Base-by-base conservation (phyloP, 1,139 yeast genomes). In the Sugiyamaella castrensis region DNA sequence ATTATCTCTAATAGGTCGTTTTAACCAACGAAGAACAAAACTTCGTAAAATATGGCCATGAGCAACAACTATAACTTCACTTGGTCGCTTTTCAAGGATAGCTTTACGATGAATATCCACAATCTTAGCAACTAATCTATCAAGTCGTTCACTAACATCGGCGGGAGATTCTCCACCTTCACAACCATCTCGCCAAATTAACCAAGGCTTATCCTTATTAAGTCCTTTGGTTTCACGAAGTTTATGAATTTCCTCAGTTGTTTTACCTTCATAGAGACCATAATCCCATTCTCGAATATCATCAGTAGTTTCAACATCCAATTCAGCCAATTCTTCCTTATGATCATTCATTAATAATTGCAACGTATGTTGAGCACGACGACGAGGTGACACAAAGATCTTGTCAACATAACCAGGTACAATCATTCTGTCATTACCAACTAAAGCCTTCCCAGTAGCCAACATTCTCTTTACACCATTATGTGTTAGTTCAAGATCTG, bases 11-110 rank as follows among this genome's bases (percentile, higher is more conserved):
- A 85, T 72, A 12, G 75, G 76, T 41, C 75, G 70, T 7, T 76
- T 77, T 28, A 87, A 81, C 98, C 98, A 91, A 55, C 96, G 72
- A 32, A 91, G 87, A 8, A 91, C 94, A 61, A 91, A 81, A 64
- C 92, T 86, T 62, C 98, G 81, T 58, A 91, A 73, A 48, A 91
- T 86, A 63, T 91, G 98, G 40, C 98, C 98, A 63, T 91, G 98
- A 8, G 92, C 97, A 53, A 89, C 85, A 13, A 89, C 82, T 54
- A 89, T 62, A 26, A 89, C 78, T 66, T 91, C 97, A 55, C 88
- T 80, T 4, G 82, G 68, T 49, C 71, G 74, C 34, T 76, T 71
- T 11, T 72, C 71, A 6, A 72, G 78, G 49, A 84, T 65, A 3
- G 89, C 87, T 50, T 72, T 66, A 44, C 71, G 69, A 63, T 91